These are phyloP conservation scores for Coniochaeta sp. DNA, from an alignment of 2,329 filamentous ascomycete species.

Conservation along the genomic window DNA sequence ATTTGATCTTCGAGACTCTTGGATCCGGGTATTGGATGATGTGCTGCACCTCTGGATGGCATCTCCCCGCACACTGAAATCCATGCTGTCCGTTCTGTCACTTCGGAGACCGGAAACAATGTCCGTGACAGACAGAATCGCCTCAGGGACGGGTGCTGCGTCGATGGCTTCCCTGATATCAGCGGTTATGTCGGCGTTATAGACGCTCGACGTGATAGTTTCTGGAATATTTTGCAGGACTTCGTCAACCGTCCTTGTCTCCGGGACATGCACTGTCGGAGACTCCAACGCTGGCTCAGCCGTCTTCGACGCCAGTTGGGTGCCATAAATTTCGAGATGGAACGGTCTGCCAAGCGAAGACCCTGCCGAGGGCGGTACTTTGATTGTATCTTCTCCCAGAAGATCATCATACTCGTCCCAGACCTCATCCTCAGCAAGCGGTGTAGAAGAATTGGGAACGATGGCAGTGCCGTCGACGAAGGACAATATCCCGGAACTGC, in stretches of 20 bases:
- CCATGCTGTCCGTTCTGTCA: constrained; percentile 20
- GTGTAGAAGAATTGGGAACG: constrained; percentile 53
- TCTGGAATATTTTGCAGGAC: constrained; percentile 5
- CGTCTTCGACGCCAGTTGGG: constrained; percentile 20
- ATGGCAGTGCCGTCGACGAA: constrained; percentile 60
- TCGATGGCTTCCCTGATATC: constrained; percentile 42
- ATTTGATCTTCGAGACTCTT: constrained; percentile 31
- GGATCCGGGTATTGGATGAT: constrained; percentile 19
- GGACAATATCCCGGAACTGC: constrained; percentile 57
- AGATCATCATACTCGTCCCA: constrained; percentile 95
- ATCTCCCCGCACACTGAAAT: constrained; percentile 13
- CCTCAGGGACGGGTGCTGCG: constrained; percentile 31
- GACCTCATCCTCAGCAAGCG: constrained; percentile 73
- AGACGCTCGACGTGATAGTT: constrained; percentile 36
- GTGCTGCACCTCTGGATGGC: constrained; percentile 20
- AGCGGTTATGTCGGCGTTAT: constrained; percentile 48
- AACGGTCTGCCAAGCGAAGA: constrained; percentile 52
- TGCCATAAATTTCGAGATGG: constrained; percentile 43
- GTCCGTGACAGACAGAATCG: constrained; percentile 35
- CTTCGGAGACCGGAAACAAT: constrained; percentile 32
- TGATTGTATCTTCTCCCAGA: constrained; percentile 54
- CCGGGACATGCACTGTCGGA: constrained; percentile 32
- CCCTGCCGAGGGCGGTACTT: constrained; percentile 42
- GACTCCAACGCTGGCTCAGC: constrained; percentile 36
- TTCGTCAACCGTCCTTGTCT: constrained; percentile 23